Conservation (phyloP, 2,329 filamentous ascomycete genomes). For the Cladosporium phlei region DNA sequence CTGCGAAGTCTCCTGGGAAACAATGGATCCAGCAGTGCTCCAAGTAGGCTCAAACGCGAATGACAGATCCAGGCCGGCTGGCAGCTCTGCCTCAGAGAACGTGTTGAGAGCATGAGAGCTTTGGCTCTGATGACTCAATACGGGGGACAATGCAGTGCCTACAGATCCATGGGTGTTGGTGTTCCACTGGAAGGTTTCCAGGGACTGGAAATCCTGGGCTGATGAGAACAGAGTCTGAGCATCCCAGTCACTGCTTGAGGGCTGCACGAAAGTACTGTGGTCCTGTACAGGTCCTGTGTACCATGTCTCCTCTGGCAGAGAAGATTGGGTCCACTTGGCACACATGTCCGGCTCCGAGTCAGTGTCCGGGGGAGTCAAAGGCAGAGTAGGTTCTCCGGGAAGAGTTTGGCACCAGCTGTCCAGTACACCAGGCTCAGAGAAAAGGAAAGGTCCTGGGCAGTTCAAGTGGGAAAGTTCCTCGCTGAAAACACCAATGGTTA, state of each 20-base stretch:
- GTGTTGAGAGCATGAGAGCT: conserved; percentile 28
- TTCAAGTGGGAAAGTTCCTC: conserved; percentile 25
- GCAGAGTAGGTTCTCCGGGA: conserved; percentile 21
- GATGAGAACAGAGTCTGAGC: conserved; percentile 13
- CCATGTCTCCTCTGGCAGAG: conserved; percentile 27
- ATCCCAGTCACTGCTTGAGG: conserved; percentile 22
- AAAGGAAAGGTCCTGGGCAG: conserved; percentile 26
- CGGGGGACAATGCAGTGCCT: conserved; percentile 32
- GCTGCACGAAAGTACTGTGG: conserved; percentile 22
- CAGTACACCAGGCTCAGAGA: conserved; percentile 28
- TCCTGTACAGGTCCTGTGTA: conserved; percentile 22
- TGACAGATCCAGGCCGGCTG: conserved; percentile 11
- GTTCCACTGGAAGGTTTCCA: conserved; percentile 12
- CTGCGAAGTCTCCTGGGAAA: conserved; percentile 5
- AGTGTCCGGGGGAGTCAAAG: conserved; percentile 29
- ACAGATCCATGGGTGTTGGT: conserved; percentile 25
- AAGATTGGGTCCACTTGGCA: conserved; percentile 24
- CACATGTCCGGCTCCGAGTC: conserved; percentile 30
- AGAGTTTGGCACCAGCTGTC: conserved; percentile 30
- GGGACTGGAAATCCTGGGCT: conserved; percentile 7
- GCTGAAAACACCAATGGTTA: conserved; percentile 26
- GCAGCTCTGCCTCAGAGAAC: conserved; percentile 21
- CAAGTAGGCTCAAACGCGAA: conserved; percentile 11
- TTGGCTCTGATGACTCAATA: conserved; percentile 33
- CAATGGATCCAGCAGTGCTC: conserved; percentile 1